Conservation (phyloP, 2,329 filamentous ascomycete genomes). For the Xylariaceae sp. region DNA sequence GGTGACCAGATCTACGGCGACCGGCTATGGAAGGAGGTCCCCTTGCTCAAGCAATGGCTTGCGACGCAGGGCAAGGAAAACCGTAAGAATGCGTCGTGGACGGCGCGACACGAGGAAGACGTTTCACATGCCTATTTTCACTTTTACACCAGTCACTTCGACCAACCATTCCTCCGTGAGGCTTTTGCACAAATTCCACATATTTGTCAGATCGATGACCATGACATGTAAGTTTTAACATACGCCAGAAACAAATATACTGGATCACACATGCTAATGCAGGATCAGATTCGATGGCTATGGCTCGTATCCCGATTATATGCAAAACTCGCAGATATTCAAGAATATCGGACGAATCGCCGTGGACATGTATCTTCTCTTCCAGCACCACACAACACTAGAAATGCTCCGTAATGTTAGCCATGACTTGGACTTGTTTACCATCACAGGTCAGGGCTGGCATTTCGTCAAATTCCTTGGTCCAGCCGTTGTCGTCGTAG, state of each 20-base stretch:
- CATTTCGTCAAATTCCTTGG: conserved; percentile 97
- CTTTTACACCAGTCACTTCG: conserved; percentile 97
- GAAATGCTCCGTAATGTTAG: conserved; percentile 88
- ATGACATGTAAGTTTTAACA: conserved; percentile 78
- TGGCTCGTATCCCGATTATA: conserved; percentile 94
- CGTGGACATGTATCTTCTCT: conserved; percentile 96
- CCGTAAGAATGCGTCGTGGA: conserved; percentile 87
- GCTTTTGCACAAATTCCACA: conserved; percentile 98
- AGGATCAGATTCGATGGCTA: conserved; percentile 83
- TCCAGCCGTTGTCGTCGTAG: conserved; percentile 84
- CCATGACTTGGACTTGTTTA: conserved; percentile 90
- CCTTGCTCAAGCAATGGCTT: conserved; percentile 91
- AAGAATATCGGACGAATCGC: conserved; percentile 96
- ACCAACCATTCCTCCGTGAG: conserved; percentile 90
- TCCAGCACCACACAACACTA: conserved; percentile 95
- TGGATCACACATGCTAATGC: conserved; percentile 12
- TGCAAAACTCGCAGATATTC: conserved; percentile 97
- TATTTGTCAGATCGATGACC: conserved; percentile 88
- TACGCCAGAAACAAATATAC: too few relatives aligned
- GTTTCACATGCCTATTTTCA: conserved; percentile 97
- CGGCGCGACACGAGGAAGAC: conserved; percentile 91
- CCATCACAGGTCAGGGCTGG: conserved; percentile 95
- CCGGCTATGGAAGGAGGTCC: conserved; percentile 92
- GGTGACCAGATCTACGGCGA: conserved; percentile 97
- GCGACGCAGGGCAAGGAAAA: conserved; percentile 90